phyloP scores from a whole-genome alignment of 2,329 filamentous ascomycete species.

The Sporothrix inflata region DNA sequence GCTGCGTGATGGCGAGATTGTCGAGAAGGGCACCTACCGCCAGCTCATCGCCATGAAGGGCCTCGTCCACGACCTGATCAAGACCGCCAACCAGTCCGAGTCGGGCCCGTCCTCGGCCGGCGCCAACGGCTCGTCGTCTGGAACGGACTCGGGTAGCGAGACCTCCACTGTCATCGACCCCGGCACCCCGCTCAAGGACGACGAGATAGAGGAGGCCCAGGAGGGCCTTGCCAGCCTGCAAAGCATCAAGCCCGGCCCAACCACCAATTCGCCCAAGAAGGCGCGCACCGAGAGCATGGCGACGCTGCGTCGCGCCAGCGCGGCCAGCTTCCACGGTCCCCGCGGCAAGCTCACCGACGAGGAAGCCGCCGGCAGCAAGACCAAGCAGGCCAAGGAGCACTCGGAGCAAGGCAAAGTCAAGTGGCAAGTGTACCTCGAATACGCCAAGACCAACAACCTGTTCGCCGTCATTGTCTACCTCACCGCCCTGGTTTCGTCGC shows the following conservation, averaged over 20 bases:
- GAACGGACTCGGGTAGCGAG: slow-evolving; percentile 51
- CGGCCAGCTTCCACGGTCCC: slow-evolving; percentile 84
- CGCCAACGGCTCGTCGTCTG: slow-evolving; percentile 35
- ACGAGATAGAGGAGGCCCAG: slow-evolving; percentile 76
- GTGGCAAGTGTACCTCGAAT: slow-evolving; percentile 92
- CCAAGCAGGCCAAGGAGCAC: slow-evolving; percentile 84
- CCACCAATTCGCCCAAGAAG: slow-evolving; percentile 48
- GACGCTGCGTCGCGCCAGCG: slow-evolving; percentile 86
- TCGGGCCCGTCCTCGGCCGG: slow-evolving; percentile 45
- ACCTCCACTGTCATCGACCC: slow-evolving; percentile 61
- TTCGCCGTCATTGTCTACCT: slow-evolving; percentile 82
- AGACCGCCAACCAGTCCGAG: slow-evolving; percentile 67
- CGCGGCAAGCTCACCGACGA: slow-evolving; percentile 85
- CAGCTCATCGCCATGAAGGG: slow-evolving; percentile 94
- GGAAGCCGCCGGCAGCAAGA: slow-evolving; percentile 74
- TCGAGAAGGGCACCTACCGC: slow-evolving; percentile 87
- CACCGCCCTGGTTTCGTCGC: slow-evolving; percentile 73
- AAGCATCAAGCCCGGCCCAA: slow-evolving; percentile 65
- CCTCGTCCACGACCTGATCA: slow-evolving; percentile 81
- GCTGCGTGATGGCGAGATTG: slow-evolving; percentile 78
- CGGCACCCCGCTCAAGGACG: slow-evolving; percentile 61
- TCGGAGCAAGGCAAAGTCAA: slow-evolving; percentile 96
- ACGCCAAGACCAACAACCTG: slow-evolving; percentile 92
- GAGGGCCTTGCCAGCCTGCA: slow-evolving; percentile 76
- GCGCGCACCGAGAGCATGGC: slow-evolving; percentile 68